Base-by-base conservation (phyloP, 345 rosid species). In the Populus ilicifolia region DNA sequence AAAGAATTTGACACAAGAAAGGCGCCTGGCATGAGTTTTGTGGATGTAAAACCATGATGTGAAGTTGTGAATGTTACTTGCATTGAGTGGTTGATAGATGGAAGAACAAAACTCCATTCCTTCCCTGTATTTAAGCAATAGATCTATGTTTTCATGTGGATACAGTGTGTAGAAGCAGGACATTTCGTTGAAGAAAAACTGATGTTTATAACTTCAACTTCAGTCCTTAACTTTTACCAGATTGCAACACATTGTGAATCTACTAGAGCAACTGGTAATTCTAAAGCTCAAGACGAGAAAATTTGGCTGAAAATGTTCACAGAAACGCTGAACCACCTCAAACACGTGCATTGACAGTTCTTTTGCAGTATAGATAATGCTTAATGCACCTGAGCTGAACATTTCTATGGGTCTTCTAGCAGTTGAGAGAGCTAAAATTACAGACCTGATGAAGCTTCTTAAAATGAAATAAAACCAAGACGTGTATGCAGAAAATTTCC, bases 11-110 rank as follows among this genome's bases (percentile, higher is more conserved):
- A 78, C n/a, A 36, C n/a, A 23, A 68, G 43, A 30, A 80, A 81
- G 82, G 43, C 52, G 50, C 78, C 84, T 21, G 84, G 86, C 52
- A 69, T 48, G 25, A 81, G 78, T 68, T 64, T 63, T 72, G 62
- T 80, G n/a, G 71, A 73, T 43, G 30, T 54, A 21, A 67, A 71
- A 46, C 30, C 29, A n/a, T 76, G 73, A 52, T 27, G 50, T 44
- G 50, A 44, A 44, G 50, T 44, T 44, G 50, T 44, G 18, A 44
- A 13, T 44, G 50, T 44, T 13, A 0, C 50, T 44, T 44, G 50
- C 17, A 44, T 44, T 44, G 50, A 13, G 18, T 44, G 18, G 50
- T 44, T 12, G 18, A 44, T 44, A 44, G 50, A 14, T 44, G 50
- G 50, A 14, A 44, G 50, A 14, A 44, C 50, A 44, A 1, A 44